Evolutionary conservation across 306 rosid species (phyloP), one percentile per base, ranked within the genome.

Genomic region (Carpinus viminea): DNA sequence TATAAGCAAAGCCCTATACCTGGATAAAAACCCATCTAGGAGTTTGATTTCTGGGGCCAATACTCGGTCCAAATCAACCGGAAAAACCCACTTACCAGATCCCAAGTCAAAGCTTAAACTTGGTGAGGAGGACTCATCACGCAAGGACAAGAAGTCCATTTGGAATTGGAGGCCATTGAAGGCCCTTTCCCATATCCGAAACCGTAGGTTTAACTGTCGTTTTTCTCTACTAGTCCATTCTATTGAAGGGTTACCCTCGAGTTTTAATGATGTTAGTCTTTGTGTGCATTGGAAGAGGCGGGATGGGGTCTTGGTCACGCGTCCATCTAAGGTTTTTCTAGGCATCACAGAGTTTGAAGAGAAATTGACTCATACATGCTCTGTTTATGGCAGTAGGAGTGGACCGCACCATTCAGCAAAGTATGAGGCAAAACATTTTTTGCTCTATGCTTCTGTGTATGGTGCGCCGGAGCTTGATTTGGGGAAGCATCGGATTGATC

Each of bases 401-500:
- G 92, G 97, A 50, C 93, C 92, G 7, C 87, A 88, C 55, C 88
- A 91, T 80, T 87, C 96, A 24, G 98, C 96, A 18, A 95, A 92
- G 80, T 95, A 95, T 82, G 97, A 95, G 79, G 96, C 93, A 10
- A 95, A 92, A 81, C 92, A 88, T 79, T 87, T 90, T 82, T 61
- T 87, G 79, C 85, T 95, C 34, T 92, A 91, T 85, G 98, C 93
- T 83, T 86, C 97, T 20, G 34, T 87, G 59, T 68, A 70, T 46
- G 86, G 90, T 76, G 82, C 83, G 2, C 85, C 93, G 0, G 92
- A 87, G 72, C 79, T 86, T 41, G 97, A 95, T 91, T 83, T 92
- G 85, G 98, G 98, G 78, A 92, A 92, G 87, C 98, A 95, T 77
- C 86, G 91, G 76, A 62, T 92, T 50, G 98, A 95, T 77, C 90